Conservation (phyloP, 2,329 filamentous ascomycete species). For the Colletotrichum brevisporum region DNA sequence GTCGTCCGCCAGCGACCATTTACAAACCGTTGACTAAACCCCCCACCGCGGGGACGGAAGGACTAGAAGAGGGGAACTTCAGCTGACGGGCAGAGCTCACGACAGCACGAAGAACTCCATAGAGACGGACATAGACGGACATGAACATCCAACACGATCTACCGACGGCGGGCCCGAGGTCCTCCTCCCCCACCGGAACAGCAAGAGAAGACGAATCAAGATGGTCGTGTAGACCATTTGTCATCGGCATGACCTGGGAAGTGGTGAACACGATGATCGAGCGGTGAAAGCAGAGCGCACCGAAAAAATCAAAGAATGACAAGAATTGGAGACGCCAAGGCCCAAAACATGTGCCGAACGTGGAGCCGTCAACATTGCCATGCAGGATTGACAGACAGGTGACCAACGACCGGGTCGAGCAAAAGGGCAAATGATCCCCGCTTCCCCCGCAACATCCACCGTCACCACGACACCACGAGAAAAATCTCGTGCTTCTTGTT, state of each 20-base stretch:
- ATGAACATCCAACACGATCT: no score
- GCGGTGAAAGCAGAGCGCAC: not conserved
- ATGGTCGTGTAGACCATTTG: not conserved
- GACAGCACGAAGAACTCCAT: not conserved
- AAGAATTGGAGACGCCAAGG: conserved; percentile 21
- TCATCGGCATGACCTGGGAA: not conserved
- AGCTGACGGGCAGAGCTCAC: not conserved
- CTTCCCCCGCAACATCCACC: conserved; percentile 27
- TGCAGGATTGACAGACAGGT: conserved; percentile 27
- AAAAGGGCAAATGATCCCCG: conserved; percentile 3
- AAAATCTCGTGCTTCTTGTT: conserved; percentile 4
- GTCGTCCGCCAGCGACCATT: not conserved
- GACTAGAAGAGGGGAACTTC: not conserved
- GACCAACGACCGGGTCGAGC: conserved; percentile 32
- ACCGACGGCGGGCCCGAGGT: not conserved
- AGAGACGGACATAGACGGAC: no score
- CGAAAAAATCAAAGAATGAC: not conserved
- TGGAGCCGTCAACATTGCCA: conserved; percentile 7
- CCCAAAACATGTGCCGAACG: conserved; percentile 28
- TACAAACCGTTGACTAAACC: not conserved
- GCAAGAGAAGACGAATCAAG: not conserved
- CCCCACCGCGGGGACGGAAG: no score
- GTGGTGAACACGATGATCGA: not conserved
- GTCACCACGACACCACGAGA: not conserved
- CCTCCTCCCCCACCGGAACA: not conserved